phyloP scores from a whole-genome alignment of 1,139 yeast genomes.

The Sugiyamaella japonica region DNA sequence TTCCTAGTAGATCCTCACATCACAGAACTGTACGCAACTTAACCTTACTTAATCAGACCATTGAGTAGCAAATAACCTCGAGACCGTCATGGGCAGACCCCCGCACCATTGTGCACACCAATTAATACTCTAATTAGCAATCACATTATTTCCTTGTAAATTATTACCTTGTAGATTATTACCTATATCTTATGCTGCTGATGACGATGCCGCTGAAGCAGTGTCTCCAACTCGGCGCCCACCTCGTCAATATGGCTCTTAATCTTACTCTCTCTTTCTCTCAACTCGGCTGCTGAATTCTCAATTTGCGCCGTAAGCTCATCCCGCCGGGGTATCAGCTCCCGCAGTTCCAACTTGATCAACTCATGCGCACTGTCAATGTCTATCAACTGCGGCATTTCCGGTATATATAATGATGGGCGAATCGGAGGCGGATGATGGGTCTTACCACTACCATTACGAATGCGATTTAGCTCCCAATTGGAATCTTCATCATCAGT shows the following conservation, averaged over 20 bases:
- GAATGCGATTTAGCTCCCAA: conserved; percentile 25
- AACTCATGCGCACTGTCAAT: conserved; percentile 10
- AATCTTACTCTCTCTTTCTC: conserved; percentile 17
- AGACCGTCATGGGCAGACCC: too few relatives aligned
- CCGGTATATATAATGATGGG: conserved; percentile 15
- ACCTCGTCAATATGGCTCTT: conserved; percentile 22
- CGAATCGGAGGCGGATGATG: not conserved
- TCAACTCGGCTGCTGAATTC: conserved; percentile 17
- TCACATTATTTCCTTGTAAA: too few relatives aligned
- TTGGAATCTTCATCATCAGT: conserved; percentile 14
- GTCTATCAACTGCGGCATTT: conserved; percentile 16
- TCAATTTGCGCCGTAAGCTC: conserved; percentile 14
- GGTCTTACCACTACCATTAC: conserved; percentile 18
- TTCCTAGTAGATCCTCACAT: too few relatives aligned
- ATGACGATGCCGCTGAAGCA: not conserved
- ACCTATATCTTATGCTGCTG: too few relatives aligned
- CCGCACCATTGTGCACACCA: too few relatives aligned
- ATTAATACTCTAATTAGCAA: too few relatives aligned
- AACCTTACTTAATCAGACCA: too few relatives aligned
- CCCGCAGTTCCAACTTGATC: not conserved
- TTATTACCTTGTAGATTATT: too few relatives aligned
- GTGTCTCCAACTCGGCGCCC: conserved; percentile 1
- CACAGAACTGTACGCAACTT: too few relatives aligned
- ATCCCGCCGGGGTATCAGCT: not conserved
- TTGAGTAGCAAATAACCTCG: too few relatives aligned